Conservation (phyloP, 768 basidiomycete genomes). For the Galerina marginata region DNA sequence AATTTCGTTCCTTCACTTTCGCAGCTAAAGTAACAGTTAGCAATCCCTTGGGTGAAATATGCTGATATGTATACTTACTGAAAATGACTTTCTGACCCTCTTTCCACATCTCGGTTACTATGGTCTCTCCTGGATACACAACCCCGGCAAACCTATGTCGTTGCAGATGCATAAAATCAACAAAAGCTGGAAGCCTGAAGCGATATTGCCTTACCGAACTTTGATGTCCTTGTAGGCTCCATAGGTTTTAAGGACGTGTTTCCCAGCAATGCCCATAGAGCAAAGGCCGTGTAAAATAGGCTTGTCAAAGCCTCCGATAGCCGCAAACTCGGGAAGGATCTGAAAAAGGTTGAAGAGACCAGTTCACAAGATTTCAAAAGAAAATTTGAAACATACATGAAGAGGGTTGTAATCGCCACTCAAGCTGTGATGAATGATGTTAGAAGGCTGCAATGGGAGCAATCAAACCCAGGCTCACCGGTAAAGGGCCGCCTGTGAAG, state of each 20-base stretch:
- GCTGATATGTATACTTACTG: conserved; percentile 56
- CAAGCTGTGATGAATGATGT: conserved; percentile 49
- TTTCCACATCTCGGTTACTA: conserved; percentile 98
- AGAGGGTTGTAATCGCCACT: conserved; percentile 94
- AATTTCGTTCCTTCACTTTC: conserved; percentile 86
- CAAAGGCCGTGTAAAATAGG: conserved; percentile 92
- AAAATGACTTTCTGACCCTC: conserved; percentile 91
- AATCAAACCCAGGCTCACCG: conserved; percentile 53
- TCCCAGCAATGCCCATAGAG: conserved; percentile 90
- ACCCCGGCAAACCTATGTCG: conserved; percentile 78
- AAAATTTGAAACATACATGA: conserved; percentile 57
- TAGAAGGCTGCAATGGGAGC: background rate
- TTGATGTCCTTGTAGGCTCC: conserved; percentile 93
- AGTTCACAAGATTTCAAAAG: background rate
- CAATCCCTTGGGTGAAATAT: background rate
- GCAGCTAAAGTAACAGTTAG: conserved; percentile 52
- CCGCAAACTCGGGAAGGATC: conserved; percentile 94
- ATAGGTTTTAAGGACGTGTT: conserved; percentile 88
- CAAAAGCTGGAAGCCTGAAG: too few species aligned
- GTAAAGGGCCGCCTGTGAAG: conserved; percentile 89
- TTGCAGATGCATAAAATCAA: background rate
- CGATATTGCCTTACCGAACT: conserved; percentile 62
- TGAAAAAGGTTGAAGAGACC: conserved; percentile 31
- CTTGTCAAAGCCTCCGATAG: conserved; percentile 92
- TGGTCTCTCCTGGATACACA: conserved; percentile 94